Evolutionary conservation across 192 early-diverging fungal species (phyloP).

Genomic region (Chytriomyces hyalinus): DNA sequence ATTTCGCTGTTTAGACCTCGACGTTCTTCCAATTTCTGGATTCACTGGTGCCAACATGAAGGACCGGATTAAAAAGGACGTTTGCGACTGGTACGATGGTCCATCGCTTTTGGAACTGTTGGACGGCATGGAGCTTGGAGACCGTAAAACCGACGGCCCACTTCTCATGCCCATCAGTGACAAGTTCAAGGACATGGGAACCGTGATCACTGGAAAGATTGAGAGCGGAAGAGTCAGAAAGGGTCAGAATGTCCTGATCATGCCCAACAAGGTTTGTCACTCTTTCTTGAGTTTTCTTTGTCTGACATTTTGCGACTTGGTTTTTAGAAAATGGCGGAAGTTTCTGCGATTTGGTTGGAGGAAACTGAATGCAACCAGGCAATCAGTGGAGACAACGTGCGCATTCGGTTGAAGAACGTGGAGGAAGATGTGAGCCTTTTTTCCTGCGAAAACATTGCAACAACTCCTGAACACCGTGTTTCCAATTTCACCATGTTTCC

Average conservation of each 20-base stretch:
- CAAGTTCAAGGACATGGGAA: conserved; percentile 99
- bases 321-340: conserved; percentile 66
- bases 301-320: conserved; percentile 18
- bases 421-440: conserved; percentile 80
- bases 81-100: conserved; percentile 62
- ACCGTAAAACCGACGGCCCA: conserved; percentile 87
- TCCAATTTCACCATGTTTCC: conserved; percentile 13
- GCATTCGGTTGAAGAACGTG: conserved; percentile 84
- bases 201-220: conserved; percentile 93
- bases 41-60: conserved; percentile 97
- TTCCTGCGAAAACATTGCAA: no score
- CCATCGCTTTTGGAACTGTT: conserved; percentile 87
- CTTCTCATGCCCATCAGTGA: conserved; percentile 94
- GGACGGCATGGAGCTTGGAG: conserved; percentile 79
- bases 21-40: conserved; percentile 92
- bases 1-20: conserved; percentile 60
- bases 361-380: conserved; percentile 77
- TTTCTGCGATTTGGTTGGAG: conserved; percentile 83
- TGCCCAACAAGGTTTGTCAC: conserved; percentile 84
- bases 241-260: conserved; percentile 83
- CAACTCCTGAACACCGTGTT: background rate
- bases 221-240: conserved; percentile 91
- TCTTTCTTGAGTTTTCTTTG: conserved; percentile 16
- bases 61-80: conserved; percentile 66
- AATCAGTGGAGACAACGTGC: conserved; percentile 91